These are phyloP conservation scores for Comarum palustre DNA, from an alignment of 306 rosid genomes.

Conservation along the genomic window DNA sequence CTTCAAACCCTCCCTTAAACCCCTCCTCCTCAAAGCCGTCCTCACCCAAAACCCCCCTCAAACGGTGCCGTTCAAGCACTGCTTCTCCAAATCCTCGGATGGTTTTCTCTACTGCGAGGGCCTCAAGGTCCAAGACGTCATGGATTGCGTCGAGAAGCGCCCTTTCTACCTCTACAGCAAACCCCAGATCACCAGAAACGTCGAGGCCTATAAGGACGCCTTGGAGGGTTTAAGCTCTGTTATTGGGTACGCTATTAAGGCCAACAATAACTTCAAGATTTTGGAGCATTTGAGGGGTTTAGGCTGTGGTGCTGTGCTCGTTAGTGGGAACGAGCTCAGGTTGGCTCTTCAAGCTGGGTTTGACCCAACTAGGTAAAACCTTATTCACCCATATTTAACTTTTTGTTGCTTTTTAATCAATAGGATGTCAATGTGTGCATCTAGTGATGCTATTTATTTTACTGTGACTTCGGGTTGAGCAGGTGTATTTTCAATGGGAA, in stretches of 20 bases:
- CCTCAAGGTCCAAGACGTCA: conserved; percentile 67
- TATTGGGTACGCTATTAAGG: conserved; percentile 90
- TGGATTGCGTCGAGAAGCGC: conserved; percentile 80
- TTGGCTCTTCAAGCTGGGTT: conserved; percentile 82
- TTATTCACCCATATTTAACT: not conserved
- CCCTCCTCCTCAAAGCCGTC: conserved; percentile 47
- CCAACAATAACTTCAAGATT: conserved; percentile 86
- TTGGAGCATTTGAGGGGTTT: conserved; percentile 72
- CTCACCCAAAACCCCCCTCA: conserved; percentile 31
- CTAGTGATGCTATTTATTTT: not conserved
- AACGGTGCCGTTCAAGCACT: conserved; percentile 49
- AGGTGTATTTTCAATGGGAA: conserved; percentile 93
- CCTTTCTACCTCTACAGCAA: conserved; percentile 92
- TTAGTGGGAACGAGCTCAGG: conserved; percentile 85
- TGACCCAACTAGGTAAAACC: conserved; percentile 69
- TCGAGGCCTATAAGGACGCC: conserved; percentile 74
- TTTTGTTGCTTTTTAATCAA: not conserved
- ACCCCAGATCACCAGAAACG: conserved; percentile 78
- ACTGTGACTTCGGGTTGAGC: not conserved
- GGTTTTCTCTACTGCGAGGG: conserved; percentile 75
- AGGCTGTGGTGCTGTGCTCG: conserved; percentile 97
- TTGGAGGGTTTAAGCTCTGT: conserved; percentile 67
- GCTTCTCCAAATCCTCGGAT: conserved; percentile 75
- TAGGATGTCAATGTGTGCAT: too few species aligned
- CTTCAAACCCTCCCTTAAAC: conserved; percentile 30